phyloP scores from a whole-genome alignment of 495 filamentous ascomycete species.

The Lindgomyces ingoldianus region DNA sequence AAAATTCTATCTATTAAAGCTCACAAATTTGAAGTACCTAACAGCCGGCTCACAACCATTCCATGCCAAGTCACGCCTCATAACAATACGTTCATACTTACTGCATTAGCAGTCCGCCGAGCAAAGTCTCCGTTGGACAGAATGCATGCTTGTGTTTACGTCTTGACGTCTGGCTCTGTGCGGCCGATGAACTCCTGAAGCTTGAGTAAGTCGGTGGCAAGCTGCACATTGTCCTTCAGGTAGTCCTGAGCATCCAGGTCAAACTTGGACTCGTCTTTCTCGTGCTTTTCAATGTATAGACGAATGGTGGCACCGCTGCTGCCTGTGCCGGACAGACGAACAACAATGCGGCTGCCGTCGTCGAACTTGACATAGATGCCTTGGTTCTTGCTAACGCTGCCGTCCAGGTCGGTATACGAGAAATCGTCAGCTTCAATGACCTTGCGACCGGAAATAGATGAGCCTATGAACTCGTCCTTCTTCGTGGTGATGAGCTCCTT shows the following conservation, averaged over 20 bases:
- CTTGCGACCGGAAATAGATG: slow-evolving; percentile 75
- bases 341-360: slow-evolving; percentile 90
- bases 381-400: slow-evolving; percentile 92
- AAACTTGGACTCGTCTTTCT: slow-evolving; percentile 72
- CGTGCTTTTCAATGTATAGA: slow-evolving; percentile 93
- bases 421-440: slow-evolving; percentile 92
- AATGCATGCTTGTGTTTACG: slow-evolving; percentile 51
- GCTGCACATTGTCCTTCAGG: slow-evolving; percentile 79
- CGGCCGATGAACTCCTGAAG: slow-evolving; percentile 88
- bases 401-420: slow-evolving; percentile 94
- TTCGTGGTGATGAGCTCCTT: slow-evolving; percentile 65
- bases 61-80: neutral
- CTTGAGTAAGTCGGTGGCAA: slow-evolving; percentile 80
- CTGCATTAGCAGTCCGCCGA: neutral
- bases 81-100: slow-evolving; percentile 2
- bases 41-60: neutral
- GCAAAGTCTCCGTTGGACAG: neutral
- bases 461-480: slow-evolving; percentile 78
- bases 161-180: slow-evolving; percentile 92
- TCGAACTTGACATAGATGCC: slow-evolving; percentile 94
- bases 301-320: slow-evolving; percentile 94
- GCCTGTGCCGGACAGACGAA: slow-evolving; percentile 90
- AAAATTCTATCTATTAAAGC: neutral
- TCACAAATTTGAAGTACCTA: neutral
- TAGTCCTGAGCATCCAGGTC: slow-evolving; percentile 86